Conservation (phyloP, 2,329 filamentous ascomycete species). For the Tympanopsis confertula region DNA sequence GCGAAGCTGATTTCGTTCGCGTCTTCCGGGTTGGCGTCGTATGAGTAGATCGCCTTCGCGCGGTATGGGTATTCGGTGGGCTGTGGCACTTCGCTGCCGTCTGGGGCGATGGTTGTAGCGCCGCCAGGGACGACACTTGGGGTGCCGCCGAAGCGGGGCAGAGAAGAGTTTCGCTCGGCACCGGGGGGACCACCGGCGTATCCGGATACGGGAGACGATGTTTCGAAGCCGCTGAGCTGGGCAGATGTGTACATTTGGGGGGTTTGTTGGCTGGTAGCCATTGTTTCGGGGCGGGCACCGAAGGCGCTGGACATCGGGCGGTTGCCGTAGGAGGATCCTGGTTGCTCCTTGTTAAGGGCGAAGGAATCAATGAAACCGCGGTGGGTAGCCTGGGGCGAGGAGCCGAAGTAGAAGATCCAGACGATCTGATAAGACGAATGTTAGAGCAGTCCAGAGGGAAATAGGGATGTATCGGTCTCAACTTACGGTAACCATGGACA, state of each 20-base stretch:
- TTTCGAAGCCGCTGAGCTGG: slow-evolving; percentile 91
- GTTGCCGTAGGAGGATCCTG: slow-evolving; percentile 40
- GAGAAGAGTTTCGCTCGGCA: slow-evolving; percentile 18
- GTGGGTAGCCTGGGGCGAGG: slow-evolving; percentile 72
- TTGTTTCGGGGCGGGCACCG: slow-evolving; percentile 66
- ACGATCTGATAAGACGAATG: slow-evolving; percentile 56
- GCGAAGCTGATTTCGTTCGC: slow-evolving; percentile 95
- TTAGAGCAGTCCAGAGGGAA: background rate
- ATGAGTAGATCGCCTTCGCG: slow-evolving; percentile 97
- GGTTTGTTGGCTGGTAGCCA: slow-evolving; percentile 62
- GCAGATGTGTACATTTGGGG: slow-evolving; percentile 97
- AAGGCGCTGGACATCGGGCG: slow-evolving; percentile 66
- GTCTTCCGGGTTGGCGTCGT: slow-evolving; percentile 95
- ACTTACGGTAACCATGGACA: slow-evolving; percentile 84
- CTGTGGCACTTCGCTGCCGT: slow-evolving; percentile 47
- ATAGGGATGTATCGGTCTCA: background rate
- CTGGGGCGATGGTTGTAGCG: background rate
- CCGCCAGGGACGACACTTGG: slow-evolving; percentile 16
- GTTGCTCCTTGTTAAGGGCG: slow-evolving; percentile 71
- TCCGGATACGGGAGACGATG: slow-evolving; percentile 72
- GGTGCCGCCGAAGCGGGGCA: slow-evolving; percentile 8
- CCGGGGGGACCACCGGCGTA: background rate
- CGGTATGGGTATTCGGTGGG: slow-evolving; percentile 93
- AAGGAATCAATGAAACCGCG: slow-evolving; percentile 93
- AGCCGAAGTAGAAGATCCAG: slow-evolving; percentile 99